Evolutionary conservation across 2,329 filamentous ascomycete genomes (phyloP).

Genomic region (Chlorencoelia australis): DNA sequence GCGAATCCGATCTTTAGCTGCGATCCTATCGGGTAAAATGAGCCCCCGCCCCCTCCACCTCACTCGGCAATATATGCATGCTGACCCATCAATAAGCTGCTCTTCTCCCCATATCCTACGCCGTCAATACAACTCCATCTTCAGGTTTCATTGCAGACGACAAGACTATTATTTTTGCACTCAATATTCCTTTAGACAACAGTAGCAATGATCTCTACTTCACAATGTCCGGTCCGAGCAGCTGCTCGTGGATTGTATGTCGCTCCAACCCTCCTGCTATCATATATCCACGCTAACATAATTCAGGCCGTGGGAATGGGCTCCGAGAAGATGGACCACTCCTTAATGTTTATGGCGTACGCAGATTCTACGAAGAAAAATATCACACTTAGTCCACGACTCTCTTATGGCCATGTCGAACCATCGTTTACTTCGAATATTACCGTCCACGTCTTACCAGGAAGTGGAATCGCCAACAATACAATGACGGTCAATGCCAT

Average conservation of each 20-base stretch:
- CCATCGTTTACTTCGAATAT: constrained; percentile 37
- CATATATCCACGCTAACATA: too few species aligned
- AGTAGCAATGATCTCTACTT: constrained; percentile 41
- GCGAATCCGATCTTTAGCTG: too few species aligned
- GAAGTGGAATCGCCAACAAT: constrained; percentile 36
- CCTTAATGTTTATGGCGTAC: constrained; percentile 47
- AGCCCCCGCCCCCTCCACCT: too few species aligned
- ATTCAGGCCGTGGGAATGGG: constrained; percentile 42
- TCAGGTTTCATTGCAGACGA: constrained; percentile 34
- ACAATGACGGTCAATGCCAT: constrained; percentile 38
- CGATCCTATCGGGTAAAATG: too few species aligned
- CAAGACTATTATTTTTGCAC: constrained; percentile 37
- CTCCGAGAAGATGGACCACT: constrained; percentile 38
- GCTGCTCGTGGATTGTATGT: constrained; percentile 37
- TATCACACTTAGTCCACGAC: constrained; percentile 46
- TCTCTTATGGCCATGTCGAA: constrained; percentile 41
- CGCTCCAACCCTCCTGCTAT: not conserved
- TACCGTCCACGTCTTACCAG: constrained; percentile 34
- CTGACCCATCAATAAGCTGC: too few species aligned
- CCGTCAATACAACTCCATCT: too few species aligned
- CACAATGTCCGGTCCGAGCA: constrained; percentile 38
- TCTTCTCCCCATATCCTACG: too few species aligned
- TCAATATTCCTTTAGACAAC: constrained; percentile 38
- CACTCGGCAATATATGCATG: too few species aligned
- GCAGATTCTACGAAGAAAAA: constrained; percentile 35